Evolutionary conservation across 345 rosid genomes (phyloP), one percentile per base, ranked within the genome.

Genomic region (Citrus cavaleriei): DNA sequence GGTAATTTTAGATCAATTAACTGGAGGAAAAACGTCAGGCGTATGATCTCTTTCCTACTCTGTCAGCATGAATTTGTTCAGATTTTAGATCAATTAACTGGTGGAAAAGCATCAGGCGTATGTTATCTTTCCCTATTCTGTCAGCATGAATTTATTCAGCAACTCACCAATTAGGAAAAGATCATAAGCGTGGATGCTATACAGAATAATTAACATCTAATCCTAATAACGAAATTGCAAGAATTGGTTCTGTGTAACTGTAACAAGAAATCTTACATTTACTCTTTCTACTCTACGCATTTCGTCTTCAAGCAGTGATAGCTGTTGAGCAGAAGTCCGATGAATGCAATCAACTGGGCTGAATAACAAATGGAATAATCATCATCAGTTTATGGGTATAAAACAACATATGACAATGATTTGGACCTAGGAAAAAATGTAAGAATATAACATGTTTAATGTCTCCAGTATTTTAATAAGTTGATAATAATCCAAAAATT

Each of bases 271-370:
- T 62, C 92, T 87, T 86, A 95, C 99, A 84, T 92, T 93, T n/a
- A 95, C 91, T 90, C 98, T 95, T 86, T 95, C 98, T 51, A 91
- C 97, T 73, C 94, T 75, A 54, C 99, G 93, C 98, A 95, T 95
- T 81, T 95, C 98, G 74, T 95, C 97, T 88, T 95, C 99, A 55
- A 95, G 98, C 87, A 95, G 83, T 63, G 99, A 93, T 67, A 95
- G 85, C 76, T 92, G 97, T 54, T 97, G 91, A 22, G 97, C 99
- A 80, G 98, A 92, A 51, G 89, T 93, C 97, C 97, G 87, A 74
- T 95, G 92, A 78, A 95, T 95, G 85, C 99, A 95, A 86, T 95
- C 97, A 84, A 95, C 99, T 19, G 98, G 97, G 89, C 99, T 95
- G 94, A 71, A 88, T 58, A 59, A 69, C 55, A 25, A 18, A 40